These are phyloP conservation scores for Hanseniaspora singularis DNA, from an alignment of 805 yeast species.

Conservation along the genomic window DNA sequence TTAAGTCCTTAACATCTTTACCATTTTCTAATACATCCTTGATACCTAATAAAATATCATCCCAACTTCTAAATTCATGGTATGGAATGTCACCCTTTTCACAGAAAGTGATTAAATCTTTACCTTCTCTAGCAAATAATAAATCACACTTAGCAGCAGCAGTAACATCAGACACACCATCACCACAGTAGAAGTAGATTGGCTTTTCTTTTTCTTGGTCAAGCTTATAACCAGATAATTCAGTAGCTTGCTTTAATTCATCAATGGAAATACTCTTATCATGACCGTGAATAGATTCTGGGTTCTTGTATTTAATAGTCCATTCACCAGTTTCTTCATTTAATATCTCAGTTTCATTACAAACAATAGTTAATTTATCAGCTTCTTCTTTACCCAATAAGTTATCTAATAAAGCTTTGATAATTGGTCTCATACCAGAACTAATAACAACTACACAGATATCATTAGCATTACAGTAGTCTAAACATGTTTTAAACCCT, in stretches of 20 bases:
- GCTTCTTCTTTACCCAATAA: slow-evolving; percentile 50
- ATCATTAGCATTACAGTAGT: slow-evolving; percentile 58
- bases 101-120: slow-evolving; percentile 80
- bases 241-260: slow-evolving; percentile 32
- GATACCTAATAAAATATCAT: slow-evolving; percentile 57
- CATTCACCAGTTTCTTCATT: slow-evolving; percentile 38
- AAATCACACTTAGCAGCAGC: slow-evolving; percentile 94
- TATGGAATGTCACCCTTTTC: slow-evolving; percentile 68
- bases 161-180: slow-evolving; percentile 88
- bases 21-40: slow-evolving; percentile 27
- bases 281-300: slow-evolving; percentile 78
- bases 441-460: slow-evolving; percentile 83
- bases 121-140: slow-evolving; percentile 84
- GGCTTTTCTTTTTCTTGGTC: slow-evolving; percentile 19
- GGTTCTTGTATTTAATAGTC: slow-evolving; percentile 74
- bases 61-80: slow-evolving; percentile 60
- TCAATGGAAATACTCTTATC: slow-evolving; percentile 79
- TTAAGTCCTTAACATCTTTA: slow-evolving; percentile 11
- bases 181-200: slow-evolving; percentile 83
- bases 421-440: slow-evolving; percentile 89
- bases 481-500: slow-evolving; percentile 71
- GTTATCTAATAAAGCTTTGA: slow-evolving; percentile 58
- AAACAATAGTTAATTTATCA: slow-evolving; percentile 65
- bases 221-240: slow-evolving; percentile 25
- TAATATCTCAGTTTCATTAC: slow-evolving; percentile 57